phyloP scores from a whole-genome alignment of 768 basidiomycete species.

The Lentinula detonsa region DNA sequence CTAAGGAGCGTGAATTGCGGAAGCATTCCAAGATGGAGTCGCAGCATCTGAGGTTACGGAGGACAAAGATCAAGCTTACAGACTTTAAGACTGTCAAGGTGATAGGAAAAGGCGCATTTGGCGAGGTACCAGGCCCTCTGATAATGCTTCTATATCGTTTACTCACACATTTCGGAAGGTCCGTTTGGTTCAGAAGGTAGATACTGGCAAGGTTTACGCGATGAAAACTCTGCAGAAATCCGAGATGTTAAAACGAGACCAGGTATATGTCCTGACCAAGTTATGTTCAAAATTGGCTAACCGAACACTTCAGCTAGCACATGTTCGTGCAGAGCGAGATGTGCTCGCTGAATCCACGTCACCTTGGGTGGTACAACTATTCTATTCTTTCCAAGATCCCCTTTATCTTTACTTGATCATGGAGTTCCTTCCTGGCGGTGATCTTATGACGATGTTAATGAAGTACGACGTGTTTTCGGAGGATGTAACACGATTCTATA shows the following conservation, averaged over 20 bases:
- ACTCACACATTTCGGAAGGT: slow-evolving; percentile 44
- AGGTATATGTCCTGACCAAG: slow-evolving; percentile 45
- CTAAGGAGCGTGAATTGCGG: slow-evolving; percentile 83
- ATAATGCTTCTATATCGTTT: not conserved
- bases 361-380: slow-evolving; percentile 95
- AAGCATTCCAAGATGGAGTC: slow-evolving; percentile 84
- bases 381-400: slow-evolving; percentile 97
- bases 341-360: slow-evolving; percentile 95
- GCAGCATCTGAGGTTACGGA: slow-evolving; percentile 83
- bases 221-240: slow-evolving; percentile 99
- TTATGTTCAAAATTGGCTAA: slow-evolving; percentile 5
- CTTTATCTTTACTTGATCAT: slow-evolving; percentile 97
- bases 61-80: slow-evolving; percentile 88
- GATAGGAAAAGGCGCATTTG: slow-evolving; percentile 98
- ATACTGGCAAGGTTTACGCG: slow-evolving; percentile 97
- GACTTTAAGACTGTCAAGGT: slow-evolving; percentile 98
- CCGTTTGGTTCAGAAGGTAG: slow-evolving; percentile 91
- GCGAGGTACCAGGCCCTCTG: slow-evolving; percentile 54
- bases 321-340: slow-evolving; percentile 95
- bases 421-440: slow-evolving; percentile 83
- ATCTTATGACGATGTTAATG: slow-evolving; percentile 99
- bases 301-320: slow-evolving; percentile 64
- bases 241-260: slow-evolving; percentile 99
- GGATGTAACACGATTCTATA: slow-evolving; percentile 97
- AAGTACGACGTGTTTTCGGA: slow-evolving; percentile 99